Base-by-base conservation (phyloP, 768 basidiomycete genomes). In the Pleurotus tuber-regium region DNA sequence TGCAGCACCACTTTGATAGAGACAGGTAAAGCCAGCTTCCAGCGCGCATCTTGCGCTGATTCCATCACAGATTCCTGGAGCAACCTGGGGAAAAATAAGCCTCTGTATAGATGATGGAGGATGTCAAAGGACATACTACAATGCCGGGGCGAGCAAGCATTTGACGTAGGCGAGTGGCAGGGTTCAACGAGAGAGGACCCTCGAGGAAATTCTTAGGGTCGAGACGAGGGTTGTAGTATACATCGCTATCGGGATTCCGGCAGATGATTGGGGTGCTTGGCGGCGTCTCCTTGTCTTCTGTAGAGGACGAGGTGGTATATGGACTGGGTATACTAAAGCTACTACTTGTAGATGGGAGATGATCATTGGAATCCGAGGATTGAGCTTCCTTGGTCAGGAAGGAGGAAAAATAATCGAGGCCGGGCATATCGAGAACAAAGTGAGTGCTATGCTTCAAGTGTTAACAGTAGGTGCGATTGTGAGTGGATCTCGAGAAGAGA, bases 1-100 rank as follows among this genome's bases (percentile, higher is more conserved):
- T 11, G 87, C 86, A 42, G 88, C 87, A 38, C 88, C 88, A 59
- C 86, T 48, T 67, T 89, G 88, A 63, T 90, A 91, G 50, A 89
- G 54, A 57, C 87, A 89, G 19, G 77, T 74, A 57, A 90, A 91
- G 18, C 88, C 88, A 25, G 87, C 86, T 67, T 91, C 88, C 4
- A 90, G 66, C 6, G 89, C 89, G 56, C 87, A 87, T 26, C 89
- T 77, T 7, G 87, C 87, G 58, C 86, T 88, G 60, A 91, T 89
- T 46, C 86, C 87, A 51, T 89, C 87, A 51, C 87, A 87, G 35
- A 89, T 83, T 35, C 87, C 87, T 12, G 86, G 87, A 2, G 86
- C 87, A 59, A 87, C 66, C 86, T 87, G 40, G 12, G 24, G 16
- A 19, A 21, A 41, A 23, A 25, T 28, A 19, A 29, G 35, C 9